Base-by-base conservation (phyloP, 495 filamentous ascomycete genomes). In the Daldinia caldariorum region DNA sequence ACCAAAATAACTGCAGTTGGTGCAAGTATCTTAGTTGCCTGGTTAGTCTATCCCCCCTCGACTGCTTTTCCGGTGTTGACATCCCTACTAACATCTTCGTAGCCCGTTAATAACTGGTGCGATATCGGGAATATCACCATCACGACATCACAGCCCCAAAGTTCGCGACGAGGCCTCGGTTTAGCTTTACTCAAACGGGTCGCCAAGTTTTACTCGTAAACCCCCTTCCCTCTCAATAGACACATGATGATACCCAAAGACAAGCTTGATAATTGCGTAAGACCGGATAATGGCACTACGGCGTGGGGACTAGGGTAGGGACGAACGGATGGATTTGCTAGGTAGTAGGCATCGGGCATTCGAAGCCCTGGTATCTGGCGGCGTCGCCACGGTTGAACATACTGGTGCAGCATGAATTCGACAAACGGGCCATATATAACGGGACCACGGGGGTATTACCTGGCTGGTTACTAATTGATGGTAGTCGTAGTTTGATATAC, bases 11-110 rank as follows among this genome's bases (percentile, higher is more conserved):
- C 10, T 99, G 95, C 77, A 81, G 77, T 3, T 97, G 95, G 95
- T 99, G 95, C 83, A 92, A 95, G 81, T 93, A 94, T 74, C 75
- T 99, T 72, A 95, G 90, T 78, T 99, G 95, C 72, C 80, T 99
- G 79, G 92, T 95, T 83, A 87, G 92, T 91, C 18, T 5, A 32
- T 14, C 7, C 22, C n/a, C 32, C 26, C 3, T 26, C 26, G 20
- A 20, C 32, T 50, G 53, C 10, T 13, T 41, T 39, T 61, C 61
- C 49, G 41, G 50, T 26, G 26, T 7, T 58, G 51, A 10, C 35
- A 13, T 35, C 54, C 38, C 20, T 22, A 45, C 58, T 68, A 37
- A 67, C 38, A 12, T 51, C 22, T 62, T 29, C n/a, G 12, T 63
- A 92, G 89, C 89, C 89, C 43, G 83, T 94, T 61, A 91, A 89